Evolutionary conservation across 2,329 filamentous ascomycete genomes (phyloP), one percentile per base, ranked within the genome.

Genomic region (Colletotrichum orbiculare): DNA sequence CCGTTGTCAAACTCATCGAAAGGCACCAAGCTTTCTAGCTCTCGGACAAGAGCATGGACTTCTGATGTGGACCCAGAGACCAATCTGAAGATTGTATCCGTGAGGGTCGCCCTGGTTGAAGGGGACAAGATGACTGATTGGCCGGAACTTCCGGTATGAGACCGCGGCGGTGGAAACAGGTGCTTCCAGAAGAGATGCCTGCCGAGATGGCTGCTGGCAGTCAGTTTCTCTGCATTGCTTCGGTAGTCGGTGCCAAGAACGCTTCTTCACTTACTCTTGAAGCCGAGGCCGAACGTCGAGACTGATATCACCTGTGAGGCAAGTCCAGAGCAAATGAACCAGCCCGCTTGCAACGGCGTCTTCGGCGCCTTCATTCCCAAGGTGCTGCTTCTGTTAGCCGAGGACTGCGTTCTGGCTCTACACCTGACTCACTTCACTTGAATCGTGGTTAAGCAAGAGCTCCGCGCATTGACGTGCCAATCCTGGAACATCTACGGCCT

Each of bases 81-180:
- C 7, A 93, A 74, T 8, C 78, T 73, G 34, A 86, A 81, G 42
- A 93, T 77, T 37, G 91, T 83, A 47, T 87, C 84, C 68, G 87
- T 88, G 7, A 94, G 76, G 67, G 84, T 83, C 33, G 81, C 78
- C 34, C 91, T 83, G 8, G 88, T 89, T 38, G 80, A 72, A 2
- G 77, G 75, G 64, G 87, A 82, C 53, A 92, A 78, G 6, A 87
- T 71, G 39, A 46, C 52, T 15, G 42, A 57, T 48, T 52, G 59
- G 9, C 47, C 38, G 8, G 35, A 25, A 34, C 81, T 77, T 64
- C 58, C 71, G 67, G 68, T 34, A 67, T 73, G 25, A 25, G 25
- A 25, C 68, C 76, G 74, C n/a, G 78, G 73, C 1, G 83, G 80
- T 0, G 91, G 90, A 69, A 93, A 93, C 1, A 94, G 78, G 70